Conservation (phyloP, 495 filamentous ascomycete genomes). For the Lichenothelia convexa region DNA sequence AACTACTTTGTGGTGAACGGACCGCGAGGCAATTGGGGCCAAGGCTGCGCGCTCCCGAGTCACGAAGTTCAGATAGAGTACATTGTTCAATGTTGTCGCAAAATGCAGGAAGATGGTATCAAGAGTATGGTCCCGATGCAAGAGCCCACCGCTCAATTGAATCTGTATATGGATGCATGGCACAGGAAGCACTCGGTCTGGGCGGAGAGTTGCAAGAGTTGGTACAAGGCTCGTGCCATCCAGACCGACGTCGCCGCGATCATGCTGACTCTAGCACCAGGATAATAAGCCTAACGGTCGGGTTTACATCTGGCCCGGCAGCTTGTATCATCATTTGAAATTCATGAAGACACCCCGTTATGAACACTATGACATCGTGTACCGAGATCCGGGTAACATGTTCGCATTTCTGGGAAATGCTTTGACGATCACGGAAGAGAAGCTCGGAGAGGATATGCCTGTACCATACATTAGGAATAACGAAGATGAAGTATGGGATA, state of each 20-base stretch:
- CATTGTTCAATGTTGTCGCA: slow-evolving; percentile 7
- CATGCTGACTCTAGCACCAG: no score
- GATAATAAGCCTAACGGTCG: no score
- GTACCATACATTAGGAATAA: no score
- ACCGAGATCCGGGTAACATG: no score
- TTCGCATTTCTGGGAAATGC: no score
- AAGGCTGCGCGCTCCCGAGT: slow-evolving; percentile 17
- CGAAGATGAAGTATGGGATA: no score
- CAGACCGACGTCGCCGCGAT: slow-evolving; percentile 2
- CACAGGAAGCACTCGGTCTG: slow-evolving; percentile 9
- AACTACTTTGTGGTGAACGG: slow-evolving; percentile 20
- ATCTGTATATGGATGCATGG: slow-evolving; percentile 9
- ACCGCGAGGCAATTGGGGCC: slow-evolving; percentile 9
- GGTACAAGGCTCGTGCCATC: slow-evolving; percentile 6
- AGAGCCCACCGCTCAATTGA: slow-evolving; percentile 9
- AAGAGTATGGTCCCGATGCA: slow-evolving; percentile 10
- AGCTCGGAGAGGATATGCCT: no score
- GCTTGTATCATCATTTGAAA: no score
- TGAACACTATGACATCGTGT: no score
- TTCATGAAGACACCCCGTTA: no score
- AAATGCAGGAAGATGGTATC: slow-evolving; percentile 7
- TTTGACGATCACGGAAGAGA: no score
- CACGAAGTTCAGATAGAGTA: slow-evolving; percentile 16
- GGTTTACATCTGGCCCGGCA: no score
- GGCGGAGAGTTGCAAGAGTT: slow-evolving; percentile 7